These are phyloP conservation scores for Monosporascus cannonballus DNA, from an alignment of 2,329 filamentous ascomycete species.

Conservation along the genomic window DNA sequence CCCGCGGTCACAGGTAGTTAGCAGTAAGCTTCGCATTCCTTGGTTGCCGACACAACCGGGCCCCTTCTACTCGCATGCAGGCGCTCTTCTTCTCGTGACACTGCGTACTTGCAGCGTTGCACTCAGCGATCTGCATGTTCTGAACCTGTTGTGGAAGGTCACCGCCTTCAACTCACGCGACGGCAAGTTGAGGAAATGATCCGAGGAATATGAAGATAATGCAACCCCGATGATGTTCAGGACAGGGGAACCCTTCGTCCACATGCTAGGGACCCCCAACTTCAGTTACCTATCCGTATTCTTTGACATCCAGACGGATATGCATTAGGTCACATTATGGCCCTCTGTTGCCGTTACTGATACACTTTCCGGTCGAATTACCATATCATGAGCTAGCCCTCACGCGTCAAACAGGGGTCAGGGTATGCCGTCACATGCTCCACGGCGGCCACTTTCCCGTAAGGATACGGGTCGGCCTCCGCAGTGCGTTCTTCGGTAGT, in stretches of 20 bases:
- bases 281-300: no score
- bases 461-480: background rate
- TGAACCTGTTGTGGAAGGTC: background rate
- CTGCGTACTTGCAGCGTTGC: background rate
- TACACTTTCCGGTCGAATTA: background rate
- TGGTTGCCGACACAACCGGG: background rate
- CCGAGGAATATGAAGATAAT: background rate
- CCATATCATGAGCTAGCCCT: background rate
- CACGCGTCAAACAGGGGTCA: background rate
- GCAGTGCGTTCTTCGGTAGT: background rate
- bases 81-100: background rate
- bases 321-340: background rate
- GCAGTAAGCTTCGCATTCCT: background rate
- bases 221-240: background rate
- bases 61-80: background rate
- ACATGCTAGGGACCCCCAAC: background rate
- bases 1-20: background rate
- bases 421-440: background rate
- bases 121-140: background rate
- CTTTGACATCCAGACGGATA: background rate
- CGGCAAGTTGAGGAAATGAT: background rate
- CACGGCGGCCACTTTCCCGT: background rate
- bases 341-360: background rate
- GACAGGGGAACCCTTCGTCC: background rate
- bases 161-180: background rate